Evolutionary conservation across 495 filamentous ascomycete species (phyloP), one percentile per base, ranked within the genome.

Genomic region (Talaromyces liani): DNA sequence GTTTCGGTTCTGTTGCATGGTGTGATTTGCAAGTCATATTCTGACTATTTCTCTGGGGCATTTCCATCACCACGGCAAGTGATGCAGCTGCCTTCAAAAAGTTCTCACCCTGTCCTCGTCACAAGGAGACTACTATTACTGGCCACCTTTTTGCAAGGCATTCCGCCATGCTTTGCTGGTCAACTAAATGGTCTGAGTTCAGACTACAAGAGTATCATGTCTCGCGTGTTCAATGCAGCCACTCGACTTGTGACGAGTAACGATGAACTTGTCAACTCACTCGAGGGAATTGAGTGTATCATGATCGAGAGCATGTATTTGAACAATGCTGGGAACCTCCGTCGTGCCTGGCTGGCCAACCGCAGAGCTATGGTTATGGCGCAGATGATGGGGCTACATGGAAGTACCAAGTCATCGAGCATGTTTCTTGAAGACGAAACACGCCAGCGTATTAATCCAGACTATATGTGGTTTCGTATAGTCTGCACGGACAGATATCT

Each of bases 241-340:
- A 60, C 34, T n/a, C n/a, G 34, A 20, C 36, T 60, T 5, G 58
- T 60, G 16, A 60, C 27, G 1, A 60, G 58, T n/a, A 27, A 60
- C 7, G 24, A 51, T 25, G 45, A 33, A 22, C 24, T 33, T 9
- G 6, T 56, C 39, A 68, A 71, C 60, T 78, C 70, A 0, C 58
- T 84, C 47, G 81, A 85, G 58, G 75, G 77, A 7, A 27, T 83
- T 3, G 74, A 78, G 31, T 79, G 77, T 63, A 65, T 83, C 63
- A 72, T 82, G 27, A 53, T 79, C 8, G 79, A 81, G 61, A 67
- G 70, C 51, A 63, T 77, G 55, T 83, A 71, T 66, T 71, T 79
- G 20, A 64, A 63, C 9, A 78, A 80, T 65, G 59, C 47, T 24
- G 82, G 80, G 3, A 81, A 81, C 63, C 70, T 82, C 1, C 78